Evolutionary conservation across 768 basidiomycete genomes (phyloP), one percentile per base, ranked within the genome.

Genomic region (Piloderma croceum): DNA sequence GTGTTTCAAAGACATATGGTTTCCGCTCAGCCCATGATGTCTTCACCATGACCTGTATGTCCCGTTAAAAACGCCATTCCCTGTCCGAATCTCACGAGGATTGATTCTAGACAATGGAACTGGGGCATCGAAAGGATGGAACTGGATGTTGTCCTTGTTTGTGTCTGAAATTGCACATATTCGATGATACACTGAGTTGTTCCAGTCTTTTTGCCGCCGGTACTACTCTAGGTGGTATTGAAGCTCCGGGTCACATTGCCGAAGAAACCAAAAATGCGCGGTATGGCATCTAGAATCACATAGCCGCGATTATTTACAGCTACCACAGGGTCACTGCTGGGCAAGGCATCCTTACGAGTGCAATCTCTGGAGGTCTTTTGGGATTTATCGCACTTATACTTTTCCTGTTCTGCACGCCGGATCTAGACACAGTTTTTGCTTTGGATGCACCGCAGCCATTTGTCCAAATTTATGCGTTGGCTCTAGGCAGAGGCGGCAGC

Each of bases 391-490:
- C 86, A 20, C 76, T 79, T 5, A 84, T 90, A 39, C 68, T 90
- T 12, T 90, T 89, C 66, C 63, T 92, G 24, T 91, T 90, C 59
- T 90, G 87, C 61, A 82, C 79, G 3, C 89, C 90, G 3, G 80
- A 86, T 53, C 68, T 90, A 45, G 74, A 88, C 49, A 73, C 75
- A 0, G 62, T 91, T 21, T 91, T 90, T 57, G 62, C 80, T 4
- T 68, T 93, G 15, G 63, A 76, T 21, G 88, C 90, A 0, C 91
- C 91, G 0, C 90, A 96, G 54, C 91, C 91, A 0, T 96, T 93
- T 48, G 90, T 93, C 9, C 83, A n/a, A n/a, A n/a, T n/a, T n/a
- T n/a, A n/a, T n/a, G n/a, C n/a, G n/a, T n/a, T n/a, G n/a, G n/a
- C n/a, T n/a, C n/a, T n/a, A n/a, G n/a, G n/a, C n/a, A n/a, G n/a